phyloP scores from a whole-genome alignment of 768 basidiomycete species.

The Floccularia luteovirens region DNA sequence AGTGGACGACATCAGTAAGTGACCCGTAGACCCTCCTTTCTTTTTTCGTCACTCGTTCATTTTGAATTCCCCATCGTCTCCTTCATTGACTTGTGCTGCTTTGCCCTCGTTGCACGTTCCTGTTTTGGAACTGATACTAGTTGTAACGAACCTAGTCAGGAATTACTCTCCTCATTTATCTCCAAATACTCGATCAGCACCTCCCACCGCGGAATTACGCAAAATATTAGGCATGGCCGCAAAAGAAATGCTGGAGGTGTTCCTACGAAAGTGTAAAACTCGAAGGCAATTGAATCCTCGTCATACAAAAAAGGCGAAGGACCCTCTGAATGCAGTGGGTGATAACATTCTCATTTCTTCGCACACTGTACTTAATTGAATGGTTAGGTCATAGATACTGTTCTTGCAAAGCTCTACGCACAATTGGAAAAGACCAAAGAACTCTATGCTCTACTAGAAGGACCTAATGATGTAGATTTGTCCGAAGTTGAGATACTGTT shows the following conservation, averaged over 20 bases:
- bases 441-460: slow-evolving; percentile 48
- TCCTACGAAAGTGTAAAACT: slow-evolving; percentile 55
- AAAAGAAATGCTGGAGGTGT: slow-evolving; percentile 65
- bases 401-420: slow-evolving; percentile 68
- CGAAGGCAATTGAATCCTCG: neutral
- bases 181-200: slow-evolving; percentile 59
- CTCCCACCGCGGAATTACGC: slow-evolving; percentile 62
- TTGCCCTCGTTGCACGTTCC: slow-evolving; percentile 18
- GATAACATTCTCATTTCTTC: too few relatives aligned
- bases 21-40: slow-evolving; percentile 11
- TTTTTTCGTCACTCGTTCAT: slow-evolving; percentile 10
- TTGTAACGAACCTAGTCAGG: slow-evolving; percentile 82
- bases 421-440: slow-evolving; percentile 53
- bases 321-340: too few relatives aligned
- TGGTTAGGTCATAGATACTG: slow-evolving; percentile 70
- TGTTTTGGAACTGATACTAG: slow-evolving; percentile 70
- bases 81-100: slow-evolving; percentile 5
- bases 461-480: slow-evolving; percentile 46
- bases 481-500: slow-evolving; percentile 59
- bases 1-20: slow-evolving; percentile 86
- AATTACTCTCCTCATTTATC: slow-evolving; percentile 87
- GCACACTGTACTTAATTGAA: neutral
- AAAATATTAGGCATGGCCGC: slow-evolving; percentile 59
- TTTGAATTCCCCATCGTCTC: slow-evolving; percentile 11
- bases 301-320: too few relatives aligned